phyloP scores from a whole-genome alignment of 1,139 yeast genomes.

The Trichomonascaceae sp. region DNA sequence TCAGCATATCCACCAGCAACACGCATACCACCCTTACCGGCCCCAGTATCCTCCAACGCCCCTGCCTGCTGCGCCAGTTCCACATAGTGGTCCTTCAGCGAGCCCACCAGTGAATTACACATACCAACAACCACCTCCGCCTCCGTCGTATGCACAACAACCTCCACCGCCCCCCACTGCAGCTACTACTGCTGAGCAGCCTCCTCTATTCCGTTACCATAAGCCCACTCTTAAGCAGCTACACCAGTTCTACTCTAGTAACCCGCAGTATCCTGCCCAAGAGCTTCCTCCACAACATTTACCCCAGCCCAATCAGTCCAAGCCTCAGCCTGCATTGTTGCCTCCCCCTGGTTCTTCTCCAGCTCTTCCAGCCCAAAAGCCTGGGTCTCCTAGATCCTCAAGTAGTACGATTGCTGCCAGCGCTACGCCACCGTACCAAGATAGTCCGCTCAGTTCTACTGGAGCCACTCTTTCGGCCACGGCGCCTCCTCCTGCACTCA shows the following conservation, averaged over 20 bases:
- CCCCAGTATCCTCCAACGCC: constrained; percentile 2
- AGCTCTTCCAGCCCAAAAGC: neutral
- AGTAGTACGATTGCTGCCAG: no score
- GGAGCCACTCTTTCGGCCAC: no score
- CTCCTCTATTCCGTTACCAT: no score
- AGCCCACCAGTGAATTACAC: constrained; percentile 1
- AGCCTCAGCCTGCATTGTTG: no score
- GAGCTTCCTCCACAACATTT: neutral
- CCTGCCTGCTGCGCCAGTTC: neutral
- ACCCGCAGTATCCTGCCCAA: neutral
- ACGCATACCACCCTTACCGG: constrained; percentile 2
- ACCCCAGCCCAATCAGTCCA: no score
- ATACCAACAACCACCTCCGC: constrained; percentile 1
- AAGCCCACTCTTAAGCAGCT: no score
- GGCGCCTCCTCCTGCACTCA: no score
- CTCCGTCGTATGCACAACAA: neutral
- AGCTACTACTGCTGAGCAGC: neutral
- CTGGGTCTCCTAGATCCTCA: no score
- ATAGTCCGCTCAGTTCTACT: no score
- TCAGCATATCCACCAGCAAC: constrained; percentile 2
- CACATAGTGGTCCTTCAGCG: neutral
- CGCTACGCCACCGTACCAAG: no score
- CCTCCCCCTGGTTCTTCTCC: constrained; percentile 2
- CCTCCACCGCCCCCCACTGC: neutral
- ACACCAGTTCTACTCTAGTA: no score